Conservation (phyloP, 1,284 basidiomycete species). For the Microbotryum silenes-acaulis region DNA sequence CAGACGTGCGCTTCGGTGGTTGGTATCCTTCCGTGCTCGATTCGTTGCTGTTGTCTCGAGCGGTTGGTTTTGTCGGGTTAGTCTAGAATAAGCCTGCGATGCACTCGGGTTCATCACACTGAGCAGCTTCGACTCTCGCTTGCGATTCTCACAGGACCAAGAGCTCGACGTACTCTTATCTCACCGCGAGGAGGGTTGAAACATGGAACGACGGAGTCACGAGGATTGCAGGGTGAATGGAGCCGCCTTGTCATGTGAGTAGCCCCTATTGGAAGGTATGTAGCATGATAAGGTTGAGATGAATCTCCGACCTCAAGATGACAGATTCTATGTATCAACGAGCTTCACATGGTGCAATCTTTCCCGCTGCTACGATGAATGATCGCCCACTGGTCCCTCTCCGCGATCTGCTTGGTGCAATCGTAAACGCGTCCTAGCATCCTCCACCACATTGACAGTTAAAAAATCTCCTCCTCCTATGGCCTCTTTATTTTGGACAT, state of each 20-base stretch:
- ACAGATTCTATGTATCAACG: too few species aligned
- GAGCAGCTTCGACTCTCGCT: slow-evolving; percentile 6
- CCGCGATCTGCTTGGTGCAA: too few species aligned
- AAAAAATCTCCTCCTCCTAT: slow-evolving; percentile 37
- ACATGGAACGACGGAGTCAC: slow-evolving; percentile 19
- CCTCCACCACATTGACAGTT: slow-evolving; percentile 24
- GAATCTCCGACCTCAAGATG: too few species aligned
- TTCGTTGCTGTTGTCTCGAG: slow-evolving; percentile 13
- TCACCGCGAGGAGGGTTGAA: slow-evolving; percentile 24
- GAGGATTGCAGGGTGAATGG: slow-evolving; percentile 16
- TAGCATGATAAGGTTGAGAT: too few species aligned
- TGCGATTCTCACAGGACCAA: not conserved
- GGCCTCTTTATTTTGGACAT: slow-evolving; percentile 32
- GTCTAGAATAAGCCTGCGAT: not conserved
- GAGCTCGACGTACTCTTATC: slow-evolving; percentile 7
- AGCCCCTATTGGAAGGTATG: too few species aligned
- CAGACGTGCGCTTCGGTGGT: slow-evolving; percentile 14
- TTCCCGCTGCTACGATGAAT: too few species aligned
- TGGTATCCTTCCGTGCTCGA: slow-evolving; percentile 26
- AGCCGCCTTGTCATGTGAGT: too few species aligned
- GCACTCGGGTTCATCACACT: not conserved
- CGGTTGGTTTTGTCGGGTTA: slow-evolving; percentile 24
- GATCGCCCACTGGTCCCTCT: too few species aligned
- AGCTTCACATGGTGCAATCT: too few species aligned
- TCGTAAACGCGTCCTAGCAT: too few species aligned